A percentile compares a stretch with the other conserved stretches of the same genome.
Conservation (phyloP, 768 basidiomycete genomes). For the Dentipellis sp. region DNA sequence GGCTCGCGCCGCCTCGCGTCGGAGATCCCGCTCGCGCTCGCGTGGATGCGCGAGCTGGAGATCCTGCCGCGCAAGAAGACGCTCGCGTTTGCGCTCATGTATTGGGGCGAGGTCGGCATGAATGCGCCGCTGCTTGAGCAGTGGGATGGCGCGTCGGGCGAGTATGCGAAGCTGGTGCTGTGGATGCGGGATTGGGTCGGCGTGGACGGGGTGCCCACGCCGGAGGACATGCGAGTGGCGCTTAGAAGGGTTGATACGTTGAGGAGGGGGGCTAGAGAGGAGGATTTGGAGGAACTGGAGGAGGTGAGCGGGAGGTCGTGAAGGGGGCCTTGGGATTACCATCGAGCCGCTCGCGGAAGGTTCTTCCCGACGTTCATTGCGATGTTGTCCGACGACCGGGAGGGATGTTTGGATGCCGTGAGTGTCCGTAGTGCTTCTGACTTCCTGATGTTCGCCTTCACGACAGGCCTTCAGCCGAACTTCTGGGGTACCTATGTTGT, state of each 20-base stretch:
- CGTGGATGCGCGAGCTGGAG: conserved; percentile 62
- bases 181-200: conserved; percentile 24
- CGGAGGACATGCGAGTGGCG: conserved; percentile 14
- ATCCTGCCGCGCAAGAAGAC: conserved; percentile 46
- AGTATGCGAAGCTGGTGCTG: conserved; percentile 16
- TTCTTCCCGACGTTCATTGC: too few relatives aligned
- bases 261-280: neutral
- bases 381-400: too few relatives aligned
- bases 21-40: conserved; percentile 59
- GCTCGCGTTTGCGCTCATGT: conserved; percentile 51
- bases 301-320: too few relatives aligned
- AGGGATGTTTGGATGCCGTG: too few relatives aligned
- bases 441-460: too few relatives aligned
- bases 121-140: conserved; percentile 51
- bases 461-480: too few relatives aligned
- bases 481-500: too few relatives aligned
- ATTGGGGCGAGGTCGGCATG: conserved; percentile 64
- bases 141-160: conserved; percentile 16
- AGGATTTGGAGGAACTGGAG: neutral
- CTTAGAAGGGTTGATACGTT: conserved; percentile 6
- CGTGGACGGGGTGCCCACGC: conserved; percentile 14
- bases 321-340: too few relatives aligned
- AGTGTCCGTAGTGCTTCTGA: too few relatives aligned
- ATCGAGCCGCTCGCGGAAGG: too few relatives aligned
- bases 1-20: conserved; percentile 36